Percentiles rank a stretch among this genome's conserved stretches.
These are phyloP conservation scores for Xylariaceae sp. DNA, from an alignment of 2,329 filamentous ascomycete species.

Conservation along the genomic window DNA sequence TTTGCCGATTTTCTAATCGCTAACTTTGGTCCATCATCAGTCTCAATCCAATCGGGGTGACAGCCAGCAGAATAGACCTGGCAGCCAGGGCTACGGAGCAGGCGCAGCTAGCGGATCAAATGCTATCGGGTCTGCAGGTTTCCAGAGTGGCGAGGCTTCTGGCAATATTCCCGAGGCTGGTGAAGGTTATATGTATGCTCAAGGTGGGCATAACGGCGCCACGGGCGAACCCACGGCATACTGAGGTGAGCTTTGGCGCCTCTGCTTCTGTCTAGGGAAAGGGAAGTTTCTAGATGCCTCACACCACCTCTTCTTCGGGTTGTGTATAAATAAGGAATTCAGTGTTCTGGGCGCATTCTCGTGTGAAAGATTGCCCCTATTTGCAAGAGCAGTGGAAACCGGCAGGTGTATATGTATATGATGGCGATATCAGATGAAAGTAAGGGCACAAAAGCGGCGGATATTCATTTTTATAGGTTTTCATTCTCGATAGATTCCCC, in stretches of 20 bases:
- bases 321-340: slow-evolving; percentile 36
- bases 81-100: slow-evolving; percentile 50
- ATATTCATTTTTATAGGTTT: slow-evolving; percentile 7
- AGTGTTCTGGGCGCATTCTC: slow-evolving; percentile 11
- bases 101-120: slow-evolving; percentile 38
- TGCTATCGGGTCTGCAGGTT: slow-evolving; percentile 41
- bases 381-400: slow-evolving; percentile 7
- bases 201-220: slow-evolving; percentile 57
- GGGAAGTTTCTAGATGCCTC: slow-evolving; percentile 20
- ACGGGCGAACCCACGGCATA: slow-evolving; percentile 45
- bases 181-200: slow-evolving; percentile 50
- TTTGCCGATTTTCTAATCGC: not conserved
- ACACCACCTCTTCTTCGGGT: slow-evolving; percentile 27
- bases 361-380: slow-evolving; percentile 1
- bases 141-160: slow-evolving; percentile 43
- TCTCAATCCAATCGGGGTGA: slow-evolving; percentile 73
- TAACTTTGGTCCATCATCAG: slow-evolving; percentile 48
- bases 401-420: slow-evolving; percentile 29
- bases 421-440: slow-evolving; percentile 22
- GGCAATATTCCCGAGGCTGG: slow-evolving; percentile 43
- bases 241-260: slow-evolving; percentile 32
- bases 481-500: slow-evolving; percentile 33
- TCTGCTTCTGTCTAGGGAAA: slow-evolving; percentile 12
- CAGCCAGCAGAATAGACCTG: slow-evolving; percentile 46
- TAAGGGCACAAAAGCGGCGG: slow-evolving; percentile 23